Evolutionary conservation across 306 rosid genomes (phyloP).

Genomic region (Crataegus laevigata): DNA sequence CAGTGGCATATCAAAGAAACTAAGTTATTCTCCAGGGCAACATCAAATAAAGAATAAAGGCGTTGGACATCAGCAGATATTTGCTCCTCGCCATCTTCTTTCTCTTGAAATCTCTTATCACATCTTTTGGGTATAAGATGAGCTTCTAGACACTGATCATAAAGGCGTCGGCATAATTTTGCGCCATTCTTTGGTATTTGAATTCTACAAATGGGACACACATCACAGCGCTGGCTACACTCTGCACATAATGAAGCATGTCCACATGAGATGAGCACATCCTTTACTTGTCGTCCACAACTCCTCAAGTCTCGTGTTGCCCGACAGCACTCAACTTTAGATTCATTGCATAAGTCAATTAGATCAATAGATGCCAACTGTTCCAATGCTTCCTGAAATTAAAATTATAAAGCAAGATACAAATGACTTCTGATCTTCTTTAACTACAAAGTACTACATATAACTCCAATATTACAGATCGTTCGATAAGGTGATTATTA

Average conservation of each 20-base stretch:
- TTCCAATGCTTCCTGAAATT: conserved; percentile 74
- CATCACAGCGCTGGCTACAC: conserved; percentile 83
- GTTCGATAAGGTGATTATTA: not conserved
- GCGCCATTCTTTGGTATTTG: conserved; percentile 52
- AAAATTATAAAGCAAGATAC: conserved; percentile 1
- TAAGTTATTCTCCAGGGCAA: conserved; percentile 91
- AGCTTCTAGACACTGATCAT: conserved; percentile 72
- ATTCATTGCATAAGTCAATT: conserved; percentile 81
- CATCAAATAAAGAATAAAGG: conserved; percentile 83
- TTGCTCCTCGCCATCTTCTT: conserved; percentile 65
- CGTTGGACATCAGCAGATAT: conserved; percentile 71
- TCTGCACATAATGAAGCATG: conserved; percentile 95
- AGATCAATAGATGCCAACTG: conserved; percentile 83
- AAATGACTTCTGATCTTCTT: not conserved
- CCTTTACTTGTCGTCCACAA: conserved; percentile 78
- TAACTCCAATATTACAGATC: not conserved
- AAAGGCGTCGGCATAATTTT: conserved; percentile 66
- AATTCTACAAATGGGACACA: conserved; percentile 81
- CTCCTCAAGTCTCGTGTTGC: conserved; percentile 98
- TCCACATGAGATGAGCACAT: conserved; percentile 70
- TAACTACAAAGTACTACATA: not conserved
- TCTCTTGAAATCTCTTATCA: conserved; percentile 73
- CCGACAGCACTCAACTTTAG: conserved; percentile 88
- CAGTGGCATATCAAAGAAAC: conserved; percentile 88
- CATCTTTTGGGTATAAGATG: conserved; percentile 73